Evolutionary conservation across 371 early-diverging fungal genomes (phyloP).

Genomic region (Vittaforma corneae): DNA sequence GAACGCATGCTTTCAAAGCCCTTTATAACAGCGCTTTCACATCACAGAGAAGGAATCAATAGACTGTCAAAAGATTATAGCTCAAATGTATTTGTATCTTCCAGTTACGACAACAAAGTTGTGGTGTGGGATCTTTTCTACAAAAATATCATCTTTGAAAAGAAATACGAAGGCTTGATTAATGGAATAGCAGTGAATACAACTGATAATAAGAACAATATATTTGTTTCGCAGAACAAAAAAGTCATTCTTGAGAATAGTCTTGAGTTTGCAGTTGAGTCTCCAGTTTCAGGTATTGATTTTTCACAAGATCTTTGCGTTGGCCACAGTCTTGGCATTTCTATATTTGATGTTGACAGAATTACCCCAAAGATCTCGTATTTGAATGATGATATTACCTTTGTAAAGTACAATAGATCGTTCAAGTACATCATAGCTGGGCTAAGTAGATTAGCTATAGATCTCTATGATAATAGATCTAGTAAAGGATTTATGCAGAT

Average conservation of each 20-base stretch:
- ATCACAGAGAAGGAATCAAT: constrained; percentile 90
- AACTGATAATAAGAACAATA: constrained; percentile 3
- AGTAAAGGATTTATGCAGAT: constrained; percentile 22
- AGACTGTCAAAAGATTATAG: constrained; percentile 74
- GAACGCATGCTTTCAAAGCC: constrained; percentile 94
- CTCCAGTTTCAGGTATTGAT: constrained; percentile 15
- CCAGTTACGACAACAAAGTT: constrained; percentile 42
- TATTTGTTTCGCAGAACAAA: constrained; percentile 26
- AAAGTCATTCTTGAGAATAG: constrained; percentile 5
- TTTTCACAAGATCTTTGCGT: constrained; percentile 20
- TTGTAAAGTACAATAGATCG: constrained; percentile 12
- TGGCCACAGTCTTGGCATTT: constrained; percentile 1
- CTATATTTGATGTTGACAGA: constrained; percentile 42
- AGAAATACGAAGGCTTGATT: constrained; percentile 6
- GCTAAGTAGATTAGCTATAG: constrained; percentile 26
- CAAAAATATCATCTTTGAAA: constrained; percentile 8
- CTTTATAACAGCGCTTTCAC: constrained; percentile 73
- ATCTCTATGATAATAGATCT: constrained; percentile 47
- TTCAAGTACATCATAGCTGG: constrained; percentile 35
- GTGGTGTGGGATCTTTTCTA: constrained; percentile 34
- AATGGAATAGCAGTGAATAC: constrained; percentile 33
- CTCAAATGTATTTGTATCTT: constrained; percentile 54
- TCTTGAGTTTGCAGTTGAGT: not conserved
- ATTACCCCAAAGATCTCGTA: constrained; percentile 7
- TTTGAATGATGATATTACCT: constrained; percentile 4